Conservation (phyloP, 768 basidiomycete genomes). For the Boletus bicolor region DNA sequence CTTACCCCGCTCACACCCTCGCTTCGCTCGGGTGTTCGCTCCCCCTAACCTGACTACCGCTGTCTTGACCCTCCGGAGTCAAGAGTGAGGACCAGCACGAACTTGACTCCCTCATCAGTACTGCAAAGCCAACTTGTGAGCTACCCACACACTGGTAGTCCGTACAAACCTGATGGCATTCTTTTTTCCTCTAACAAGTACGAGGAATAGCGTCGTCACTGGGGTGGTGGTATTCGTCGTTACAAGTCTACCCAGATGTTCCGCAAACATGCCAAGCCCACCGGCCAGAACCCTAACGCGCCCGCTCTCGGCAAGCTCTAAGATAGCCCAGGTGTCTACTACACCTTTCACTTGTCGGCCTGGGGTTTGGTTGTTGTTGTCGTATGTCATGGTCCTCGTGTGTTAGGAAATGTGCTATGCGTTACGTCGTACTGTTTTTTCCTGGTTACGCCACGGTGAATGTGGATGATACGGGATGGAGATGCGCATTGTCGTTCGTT, state of each 20-base stretch:
- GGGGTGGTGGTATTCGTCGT: conserved; percentile 96
- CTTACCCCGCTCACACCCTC: too few species aligned
- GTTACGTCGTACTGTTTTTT: conserved; percentile 2
- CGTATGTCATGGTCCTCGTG: conserved; percentile 14
- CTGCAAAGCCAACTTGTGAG: conserved; percentile 98
- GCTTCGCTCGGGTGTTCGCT: too few species aligned
- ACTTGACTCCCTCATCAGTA: conserved; percentile 86
- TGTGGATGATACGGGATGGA: neutral
- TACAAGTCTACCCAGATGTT: conserved; percentile 94
- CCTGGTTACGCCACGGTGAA: conserved; percentile 5
- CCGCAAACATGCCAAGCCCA: conserved; percentile 89
- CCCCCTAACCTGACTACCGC: conserved; percentile 42
- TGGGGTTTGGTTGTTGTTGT: neutral
- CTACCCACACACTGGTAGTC: conserved; percentile 12
- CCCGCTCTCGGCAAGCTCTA: conserved; percentile 65
- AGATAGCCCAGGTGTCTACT: conserved; percentile 9
- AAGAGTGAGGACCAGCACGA: conserved; percentile 92
- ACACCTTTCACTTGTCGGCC: neutral
- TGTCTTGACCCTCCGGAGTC: conserved; percentile 89
- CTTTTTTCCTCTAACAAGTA: conserved; percentile 68
- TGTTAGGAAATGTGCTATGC: conserved; percentile 21
- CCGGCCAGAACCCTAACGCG: conserved; percentile 62
- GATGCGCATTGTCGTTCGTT: neutral
- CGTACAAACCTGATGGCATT: conserved; percentile 2
- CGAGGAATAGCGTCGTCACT: conserved; percentile 85